Percentiles rank a stretch among this genome's conserved stretches.
phyloP scores from a whole-genome alignment of 345 rosid genomes.

The Syzygium aromaticum region DNA sequence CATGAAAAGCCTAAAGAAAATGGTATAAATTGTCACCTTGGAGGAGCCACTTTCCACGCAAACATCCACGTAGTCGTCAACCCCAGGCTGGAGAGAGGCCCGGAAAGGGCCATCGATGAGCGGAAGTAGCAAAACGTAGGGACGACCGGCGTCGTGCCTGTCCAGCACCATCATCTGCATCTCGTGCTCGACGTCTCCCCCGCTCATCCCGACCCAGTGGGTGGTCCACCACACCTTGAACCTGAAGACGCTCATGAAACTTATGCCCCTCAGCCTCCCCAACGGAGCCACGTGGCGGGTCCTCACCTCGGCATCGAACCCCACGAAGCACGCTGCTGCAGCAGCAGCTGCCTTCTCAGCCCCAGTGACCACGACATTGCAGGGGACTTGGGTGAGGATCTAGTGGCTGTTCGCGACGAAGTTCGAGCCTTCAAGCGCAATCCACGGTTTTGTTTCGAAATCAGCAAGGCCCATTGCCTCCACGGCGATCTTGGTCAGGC shows the following conservation, averaged over 20 bases:
- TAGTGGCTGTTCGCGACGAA: conserved; percentile 44
- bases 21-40: conserved; percentile 18
- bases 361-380: conserved; percentile 34
- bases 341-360: conserved; percentile 3
- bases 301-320: conserved; percentile 31
- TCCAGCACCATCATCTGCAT: conserved; percentile 69
- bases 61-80: conserved; percentile 46
- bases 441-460: background rate
- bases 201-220: conserved; percentile 75
- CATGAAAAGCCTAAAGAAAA: too few species aligned
- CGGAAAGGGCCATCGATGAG: conserved; percentile 63
- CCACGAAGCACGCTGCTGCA: conserved; percentile 45
- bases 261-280: conserved; percentile 56
- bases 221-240: conserved; percentile 99
- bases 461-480: conserved; percentile 12
- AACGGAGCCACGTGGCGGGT: conserved; percentile 58
- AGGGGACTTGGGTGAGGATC: conserved; percentile 58
- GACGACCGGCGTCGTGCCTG: conserved; percentile 27
- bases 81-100: conserved; percentile 61
- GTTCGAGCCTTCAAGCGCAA: conserved; percentile 3
- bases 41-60: conserved; percentile 82
- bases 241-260: conserved; percentile 91
- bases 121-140: conserved; percentile 70
- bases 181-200: conserved; percentile 67
- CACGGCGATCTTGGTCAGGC: conserved; percentile 1